Conservation (phyloP, 106 monocot genomes). For the Amphibolis antarctica region DNA sequence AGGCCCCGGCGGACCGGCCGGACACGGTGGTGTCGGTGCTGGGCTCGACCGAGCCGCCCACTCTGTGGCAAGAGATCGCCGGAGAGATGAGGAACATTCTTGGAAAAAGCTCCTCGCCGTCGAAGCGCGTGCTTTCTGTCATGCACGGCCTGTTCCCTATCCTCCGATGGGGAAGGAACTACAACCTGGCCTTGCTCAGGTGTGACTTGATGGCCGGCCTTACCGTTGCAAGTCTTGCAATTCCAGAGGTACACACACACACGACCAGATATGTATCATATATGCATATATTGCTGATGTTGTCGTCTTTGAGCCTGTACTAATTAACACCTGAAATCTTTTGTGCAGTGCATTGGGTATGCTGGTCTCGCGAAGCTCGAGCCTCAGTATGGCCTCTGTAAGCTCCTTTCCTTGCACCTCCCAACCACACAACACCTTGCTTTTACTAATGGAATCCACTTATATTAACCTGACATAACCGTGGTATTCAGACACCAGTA, state of each 20-base stretch:
- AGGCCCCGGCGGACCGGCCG: no score
- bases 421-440: neutral
- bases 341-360: conserved; percentile 78
- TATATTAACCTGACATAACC: neutral
- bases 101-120: no score
- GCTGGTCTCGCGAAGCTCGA: conserved; percentile 76
- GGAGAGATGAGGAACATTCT: no score
- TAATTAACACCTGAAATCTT: neutral
- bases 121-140: no score
- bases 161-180: conserved; percentile 58
- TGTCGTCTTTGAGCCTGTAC: neutral
- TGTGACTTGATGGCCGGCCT: conserved; percentile 81
- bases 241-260: conserved; percentile 42
- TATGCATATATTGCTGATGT: neutral
- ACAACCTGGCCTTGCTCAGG: conserved; percentile 40
- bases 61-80: no score
- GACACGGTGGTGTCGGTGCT: no score
- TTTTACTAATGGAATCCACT: neutral
- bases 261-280: neutral
- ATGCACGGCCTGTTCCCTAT: conserved; percentile 17
- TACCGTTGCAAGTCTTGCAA: conserved; percentile 91
- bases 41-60: no score
- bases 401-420: conserved; percentile 15
- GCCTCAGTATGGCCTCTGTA: conserved; percentile 96
- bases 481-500: conserved; percentile 38